Conservation (phyloP, 2,329 filamentous ascomycete genomes). For the Trichoderma hamatum region DNA sequence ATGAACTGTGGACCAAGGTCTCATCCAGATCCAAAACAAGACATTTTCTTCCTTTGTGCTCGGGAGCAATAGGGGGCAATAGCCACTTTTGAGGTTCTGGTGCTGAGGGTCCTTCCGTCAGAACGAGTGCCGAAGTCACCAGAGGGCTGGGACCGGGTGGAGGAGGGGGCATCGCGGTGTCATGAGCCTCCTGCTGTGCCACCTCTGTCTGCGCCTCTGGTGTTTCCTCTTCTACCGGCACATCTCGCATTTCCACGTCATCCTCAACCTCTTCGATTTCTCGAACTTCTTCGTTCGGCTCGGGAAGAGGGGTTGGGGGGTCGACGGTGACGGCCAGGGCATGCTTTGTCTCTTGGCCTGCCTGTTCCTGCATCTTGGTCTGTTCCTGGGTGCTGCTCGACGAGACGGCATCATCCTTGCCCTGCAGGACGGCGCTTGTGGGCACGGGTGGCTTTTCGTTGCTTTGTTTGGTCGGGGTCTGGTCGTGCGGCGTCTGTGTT, state of each 20-base stretch:
- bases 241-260: conserved; percentile 70
- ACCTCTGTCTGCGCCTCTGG: conserved; percentile 48
- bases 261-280: conserved; percentile 48
- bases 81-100: conserved; percentile 64
- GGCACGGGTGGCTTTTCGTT: conserved; percentile 54
- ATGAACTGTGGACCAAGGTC: conserved; percentile 96
- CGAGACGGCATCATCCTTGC: conserved; percentile 51
- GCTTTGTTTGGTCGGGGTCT: conserved; percentile 45
- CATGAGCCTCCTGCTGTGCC: conserved; percentile 43
- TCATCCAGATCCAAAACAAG: conserved; percentile 94
- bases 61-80: conserved; percentile 77
- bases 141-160: conserved; percentile 50
- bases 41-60: conserved; percentile 87
- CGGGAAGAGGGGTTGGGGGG: conserved; percentile 42
- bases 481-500: conserved; percentile 56
- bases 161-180: conserved; percentile 44
- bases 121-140: conserved; percentile 45
- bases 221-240: conserved; percentile 52
- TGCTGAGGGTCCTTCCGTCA: conserved; percentile 44
- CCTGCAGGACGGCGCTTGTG: conserved; percentile 41
- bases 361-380: conserved; percentile 45
- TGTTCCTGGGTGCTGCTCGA: conserved; percentile 53
- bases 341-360: conserved; percentile 54
- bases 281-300: conserved; percentile 33
- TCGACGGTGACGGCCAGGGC: conserved; percentile 47